Evolutionary conservation across 148 eudicot genomes (phyloP).

Genomic region (Camellia lanceoleosa): DNA sequence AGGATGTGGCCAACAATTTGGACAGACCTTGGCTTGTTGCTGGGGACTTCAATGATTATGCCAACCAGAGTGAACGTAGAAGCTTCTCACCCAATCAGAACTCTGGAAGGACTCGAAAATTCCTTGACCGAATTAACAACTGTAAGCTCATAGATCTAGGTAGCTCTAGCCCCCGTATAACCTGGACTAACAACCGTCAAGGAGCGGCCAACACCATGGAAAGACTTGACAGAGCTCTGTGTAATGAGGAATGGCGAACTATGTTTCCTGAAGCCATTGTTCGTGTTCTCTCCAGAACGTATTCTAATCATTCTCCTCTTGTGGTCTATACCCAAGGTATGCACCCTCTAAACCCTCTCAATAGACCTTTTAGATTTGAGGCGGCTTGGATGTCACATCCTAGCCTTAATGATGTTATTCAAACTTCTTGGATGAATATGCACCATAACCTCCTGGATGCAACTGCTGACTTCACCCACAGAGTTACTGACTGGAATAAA

Average conservation of each 20-base stretch:
- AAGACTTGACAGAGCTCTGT: not conserved
- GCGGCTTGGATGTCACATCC: not conserved
- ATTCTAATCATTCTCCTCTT: not conserved
- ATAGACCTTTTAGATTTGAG: not conserved
- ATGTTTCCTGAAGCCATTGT: not conserved
- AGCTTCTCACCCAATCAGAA: not conserved
- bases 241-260: not conserved
- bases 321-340: not conserved
- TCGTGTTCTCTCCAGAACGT: not conserved
- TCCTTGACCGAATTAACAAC: not conserved
- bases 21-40: not conserved
- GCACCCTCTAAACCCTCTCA: not conserved
- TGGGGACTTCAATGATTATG: not conserved
- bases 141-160: not conserved
- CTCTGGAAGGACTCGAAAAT: not conserved
- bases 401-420: not conserved
- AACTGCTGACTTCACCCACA: not conserved
- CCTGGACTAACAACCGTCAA: not conserved
- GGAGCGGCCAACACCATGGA: not conserved
- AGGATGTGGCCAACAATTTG: not conserved
- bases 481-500: not conserved
- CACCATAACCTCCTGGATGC: no score
- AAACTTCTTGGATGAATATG: not conserved
- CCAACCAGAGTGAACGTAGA: not conserved
- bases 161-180: not conserved